Base-by-base conservation (phyloP, 352 stramenopile species). In the Aphanomyces stellatus region DNA sequence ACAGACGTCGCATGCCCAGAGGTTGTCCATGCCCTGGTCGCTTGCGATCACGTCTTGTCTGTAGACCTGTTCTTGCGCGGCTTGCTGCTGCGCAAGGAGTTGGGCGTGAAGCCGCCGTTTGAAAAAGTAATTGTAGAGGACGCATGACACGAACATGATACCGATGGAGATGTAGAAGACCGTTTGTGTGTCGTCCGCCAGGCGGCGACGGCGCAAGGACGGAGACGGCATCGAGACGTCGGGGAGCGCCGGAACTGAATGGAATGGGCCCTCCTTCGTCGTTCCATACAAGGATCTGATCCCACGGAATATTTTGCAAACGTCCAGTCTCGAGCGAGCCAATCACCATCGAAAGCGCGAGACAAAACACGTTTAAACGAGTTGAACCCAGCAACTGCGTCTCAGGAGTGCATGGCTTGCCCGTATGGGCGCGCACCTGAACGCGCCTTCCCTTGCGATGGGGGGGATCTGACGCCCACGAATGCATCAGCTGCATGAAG, bases 1-100 rank as follows among this genome's bases (percentile, higher is more conserved):
- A 67, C 90, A 97, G n/a, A 97, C 88, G n/a, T 91, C 83, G 68
- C 90, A 97, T 60, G 91, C 82, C 90, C 90, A 97, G 10, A 94
- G 65, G 17, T 76, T 81, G 41, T 81, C 90, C 76, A 92, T 91
- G 61, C 91, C 82, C 69, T 90, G 83, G 72, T 94, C 85, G 53
- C 85, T 93, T 5, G 85, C 85, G 62, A 94, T 94, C 62, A 94
- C 85, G 53, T 94, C 85, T 43, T 94, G 85, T 19, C 85, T 83
- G 51, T 92, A 74, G 79, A 94, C 91, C 15, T 84, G 90, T 76
- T 94, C 85, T 22, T 81, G 83, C n/a, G 88, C 65, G 42, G 78
- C 68, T 57, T 57, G 49, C 56, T 90, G 76, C 62, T 91, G 82
- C 1, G 79, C 80, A 34, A 90, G 55, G 69, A 92, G 87, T 48